A percentile compares a stretch with the other conserved stretches of the same genome.
Evolutionary conservation across 2,329 filamentous ascomycete genomes (phyloP).

Genomic region (Hawksworthiomyces lignivorus): DNA sequence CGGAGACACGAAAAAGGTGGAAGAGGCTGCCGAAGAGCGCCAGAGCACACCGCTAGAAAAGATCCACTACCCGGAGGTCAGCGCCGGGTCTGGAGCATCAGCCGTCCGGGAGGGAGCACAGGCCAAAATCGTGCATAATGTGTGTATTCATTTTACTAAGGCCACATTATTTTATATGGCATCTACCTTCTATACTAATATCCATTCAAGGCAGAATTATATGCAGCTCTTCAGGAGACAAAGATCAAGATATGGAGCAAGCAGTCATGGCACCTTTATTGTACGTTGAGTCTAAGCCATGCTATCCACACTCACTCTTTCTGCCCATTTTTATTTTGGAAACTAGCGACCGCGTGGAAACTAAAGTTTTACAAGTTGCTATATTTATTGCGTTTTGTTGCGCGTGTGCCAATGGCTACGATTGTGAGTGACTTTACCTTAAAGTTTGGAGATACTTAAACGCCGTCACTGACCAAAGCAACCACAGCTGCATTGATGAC

Average conservation of each 20-base stretch:
- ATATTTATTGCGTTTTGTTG: conserved; percentile 39
- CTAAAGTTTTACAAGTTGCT: too few species aligned
- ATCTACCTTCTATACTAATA: too few species aligned
- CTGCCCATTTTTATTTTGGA: too few species aligned
- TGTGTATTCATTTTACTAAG: background rate
- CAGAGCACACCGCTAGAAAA: conserved; percentile 1
- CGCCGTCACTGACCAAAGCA: background rate
- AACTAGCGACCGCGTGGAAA: too few species aligned
- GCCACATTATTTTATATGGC: too few species aligned
- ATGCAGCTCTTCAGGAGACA: conserved; percentile 37
- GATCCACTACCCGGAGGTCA: conserved; percentile 6
- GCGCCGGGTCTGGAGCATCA: conserved; percentile 1
- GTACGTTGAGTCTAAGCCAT: too few species aligned
- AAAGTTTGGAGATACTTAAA: too few species aligned
- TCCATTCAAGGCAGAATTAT: conserved; percentile 35
- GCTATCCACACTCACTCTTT: too few species aligned
- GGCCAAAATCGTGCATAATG: conserved; percentile 7
- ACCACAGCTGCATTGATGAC: conserved; percentile 35
- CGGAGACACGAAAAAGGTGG: background rate
- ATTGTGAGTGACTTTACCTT: too few species aligned
- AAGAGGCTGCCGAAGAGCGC: background rate
- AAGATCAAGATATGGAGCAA: conserved; percentile 35
- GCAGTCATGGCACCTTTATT: conserved; percentile 34
- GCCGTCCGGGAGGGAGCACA: conserved; percentile 4
- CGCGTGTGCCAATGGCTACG: conserved; percentile 41